Percentiles rank a stretch among this genome's conserved stretches.
Evolutionary conservation across 208 protist species (phyloP).

Genomic region (Leishmania major): DNA sequence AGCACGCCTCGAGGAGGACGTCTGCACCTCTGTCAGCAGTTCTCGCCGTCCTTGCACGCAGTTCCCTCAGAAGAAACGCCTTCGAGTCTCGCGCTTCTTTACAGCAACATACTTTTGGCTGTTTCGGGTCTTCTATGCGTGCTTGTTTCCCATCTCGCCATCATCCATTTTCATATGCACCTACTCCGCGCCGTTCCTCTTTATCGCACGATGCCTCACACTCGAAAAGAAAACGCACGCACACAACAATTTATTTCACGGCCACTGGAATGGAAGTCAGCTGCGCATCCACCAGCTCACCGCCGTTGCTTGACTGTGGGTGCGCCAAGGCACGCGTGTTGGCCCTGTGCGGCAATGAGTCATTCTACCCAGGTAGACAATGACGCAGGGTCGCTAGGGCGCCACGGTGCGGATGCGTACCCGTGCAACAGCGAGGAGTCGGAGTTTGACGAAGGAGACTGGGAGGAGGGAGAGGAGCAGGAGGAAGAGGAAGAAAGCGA

Average conservation of each 20-base stretch:
- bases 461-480: conserved; percentile 10
- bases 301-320: background rate
- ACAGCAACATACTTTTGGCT: background rate
- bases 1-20: background rate
- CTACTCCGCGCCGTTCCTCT: background rate
- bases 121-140: background rate
- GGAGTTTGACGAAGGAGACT: conserved; percentile 15
- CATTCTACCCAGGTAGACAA: background rate
- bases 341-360: background rate
- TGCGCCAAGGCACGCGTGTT: background rate
- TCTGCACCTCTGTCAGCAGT: background rate
- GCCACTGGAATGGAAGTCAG: background rate
- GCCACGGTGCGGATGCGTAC: background rate
- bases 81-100: background rate
- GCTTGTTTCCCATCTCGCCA: background rate
- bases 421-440: conserved; percentile 8
- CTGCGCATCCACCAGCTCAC: background rate
- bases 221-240: background rate
- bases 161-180: background rate
- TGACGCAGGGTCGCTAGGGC: background rate
- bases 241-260: background rate
- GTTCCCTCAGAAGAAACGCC: background rate
- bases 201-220: background rate
- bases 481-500: conserved; percentile 1
- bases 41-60: background rate